Evolutionary conservation across 345 rosid species (phyloP).

Genomic region (Cardamine resedifolia): DNA sequence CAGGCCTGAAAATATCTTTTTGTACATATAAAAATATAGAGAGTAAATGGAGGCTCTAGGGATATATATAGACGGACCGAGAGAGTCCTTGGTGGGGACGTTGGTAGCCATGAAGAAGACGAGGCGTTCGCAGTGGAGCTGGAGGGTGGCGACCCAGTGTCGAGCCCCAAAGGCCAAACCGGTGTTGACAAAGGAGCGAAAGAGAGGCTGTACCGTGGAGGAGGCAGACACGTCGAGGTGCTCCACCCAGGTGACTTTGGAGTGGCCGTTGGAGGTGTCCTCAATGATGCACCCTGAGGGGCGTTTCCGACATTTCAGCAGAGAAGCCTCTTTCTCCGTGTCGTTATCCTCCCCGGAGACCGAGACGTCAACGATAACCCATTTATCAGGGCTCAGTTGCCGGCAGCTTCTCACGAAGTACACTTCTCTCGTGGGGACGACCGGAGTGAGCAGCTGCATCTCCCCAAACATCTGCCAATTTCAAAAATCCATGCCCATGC

Average conservation of each 20-base stretch:
- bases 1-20: background rate
- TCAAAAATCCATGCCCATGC: slow-evolving; percentile 32
- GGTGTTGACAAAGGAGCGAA: slow-evolving; percentile 69
- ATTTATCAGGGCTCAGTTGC: slow-evolving; percentile 75
- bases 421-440: slow-evolving; percentile 90
- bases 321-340: slow-evolving; percentile 59
- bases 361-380: slow-evolving; percentile 94
- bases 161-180: slow-evolving; percentile 95
- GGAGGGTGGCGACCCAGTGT: slow-evolving; percentile 86
- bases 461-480: slow-evolving; percentile 96
- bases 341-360: slow-evolving; percentile 80
- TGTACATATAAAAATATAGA: too few species aligned
- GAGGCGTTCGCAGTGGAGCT: slow-evolving; percentile 85
- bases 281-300: slow-evolving; percentile 97
- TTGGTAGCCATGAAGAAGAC: slow-evolving; percentile 99
- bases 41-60: background rate
- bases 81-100: slow-evolving; percentile 96
- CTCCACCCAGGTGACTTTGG: slow-evolving; percentile 97
- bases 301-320: slow-evolving; percentile 79
- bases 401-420: slow-evolving; percentile 82
- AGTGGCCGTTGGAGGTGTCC: slow-evolving; percentile 87
- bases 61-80: slow-evolving; percentile 46
- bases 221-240: slow-evolving; percentile 73
- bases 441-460: slow-evolving; percentile 90
- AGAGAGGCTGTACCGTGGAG: slow-evolving; percentile 67